Evolutionary conservation across 75 land plant species (phyloP).

Genomic region (Sequoiadendron giganteum): DNA sequence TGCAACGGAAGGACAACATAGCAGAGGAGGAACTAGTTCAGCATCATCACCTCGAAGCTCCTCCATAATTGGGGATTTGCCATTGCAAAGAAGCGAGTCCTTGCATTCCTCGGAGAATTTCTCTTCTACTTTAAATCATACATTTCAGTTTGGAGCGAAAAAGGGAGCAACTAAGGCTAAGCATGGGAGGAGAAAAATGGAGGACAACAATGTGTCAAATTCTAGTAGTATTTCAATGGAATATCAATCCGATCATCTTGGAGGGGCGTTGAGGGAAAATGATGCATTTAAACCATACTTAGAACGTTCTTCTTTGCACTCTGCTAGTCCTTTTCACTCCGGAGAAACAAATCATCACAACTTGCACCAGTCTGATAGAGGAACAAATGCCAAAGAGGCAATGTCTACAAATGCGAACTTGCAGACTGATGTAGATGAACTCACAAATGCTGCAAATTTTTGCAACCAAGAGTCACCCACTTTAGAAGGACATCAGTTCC

Average conservation of each 20-base stretch:
- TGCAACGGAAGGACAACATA: neutral
- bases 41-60: neutral
- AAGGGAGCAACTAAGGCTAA: constrained; percentile 21
- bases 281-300: constrained; percentile 19
- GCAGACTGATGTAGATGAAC: constrained; percentile 11
- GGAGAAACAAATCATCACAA: constrained; percentile 6
- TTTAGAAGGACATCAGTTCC: constrained; percentile 21
- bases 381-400: constrained; percentile 11
- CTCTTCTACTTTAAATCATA: constrained; percentile 14
- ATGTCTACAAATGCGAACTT: constrained; percentile 18
- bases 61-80: neutral
- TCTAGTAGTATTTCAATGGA: neutral
- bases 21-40: neutral
- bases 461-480: constrained; percentile 24
- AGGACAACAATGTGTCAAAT: neutral
- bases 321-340: constrained; percentile 27
- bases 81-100: neutral
- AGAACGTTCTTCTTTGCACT: constrained; percentile 33
- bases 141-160: constrained; percentile 41
- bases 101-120: neutral
- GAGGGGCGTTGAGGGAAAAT: constrained; percentile 25
- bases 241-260: neutral
- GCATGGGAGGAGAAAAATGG: constrained; percentile 16
- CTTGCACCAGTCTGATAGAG: constrained; percentile 4
- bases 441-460: constrained; percentile 22